Percentiles rank a stretch among this genome's conserved stretches.
Evolutionary conservation across 331 rosid species (phyloP).

Genomic region (Acacia concinna): DNA sequence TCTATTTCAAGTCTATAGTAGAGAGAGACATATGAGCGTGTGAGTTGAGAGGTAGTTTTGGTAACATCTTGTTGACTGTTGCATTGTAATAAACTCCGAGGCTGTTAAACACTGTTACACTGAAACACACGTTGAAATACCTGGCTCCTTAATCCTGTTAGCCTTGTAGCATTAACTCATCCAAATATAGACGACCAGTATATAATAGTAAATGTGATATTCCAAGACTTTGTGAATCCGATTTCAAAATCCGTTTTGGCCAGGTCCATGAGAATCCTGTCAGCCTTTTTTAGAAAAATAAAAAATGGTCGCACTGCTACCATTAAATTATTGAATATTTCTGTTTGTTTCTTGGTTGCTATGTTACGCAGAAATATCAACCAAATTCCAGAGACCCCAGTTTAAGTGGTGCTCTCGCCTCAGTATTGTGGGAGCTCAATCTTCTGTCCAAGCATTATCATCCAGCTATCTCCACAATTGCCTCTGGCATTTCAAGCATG

Average conservation of each 20-base stretch:
- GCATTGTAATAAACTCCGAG: not conserved
- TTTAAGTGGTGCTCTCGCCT: slow-evolving; percentile 97
- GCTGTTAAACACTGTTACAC: not conserved
- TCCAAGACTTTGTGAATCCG: not conserved
- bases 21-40: no score
- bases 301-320: not conserved
- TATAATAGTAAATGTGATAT: not conserved
- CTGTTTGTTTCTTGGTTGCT: not conserved
- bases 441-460: slow-evolving; percentile 80
- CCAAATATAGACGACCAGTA: not conserved
- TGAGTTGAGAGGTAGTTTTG: no score
- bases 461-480: slow-evolving; percentile 71
- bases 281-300: not conserved
- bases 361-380: slow-evolving; percentile 76
- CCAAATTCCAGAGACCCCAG: slow-evolving; percentile 84
- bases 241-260: not conserved
- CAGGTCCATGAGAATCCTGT: slow-evolving; percentile 2
- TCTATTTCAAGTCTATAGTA: no score
- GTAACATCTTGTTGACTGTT: not conserved
- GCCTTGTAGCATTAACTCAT: not conserved
- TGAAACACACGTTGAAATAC: not conserved
- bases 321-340: not conserved
- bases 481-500: slow-evolving; percentile 66
- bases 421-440: slow-evolving; percentile 93
- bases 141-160: not conserved